Base-by-base conservation (phyloP, 129 eudicot genomes). In the Tagetes patula region DNA sequence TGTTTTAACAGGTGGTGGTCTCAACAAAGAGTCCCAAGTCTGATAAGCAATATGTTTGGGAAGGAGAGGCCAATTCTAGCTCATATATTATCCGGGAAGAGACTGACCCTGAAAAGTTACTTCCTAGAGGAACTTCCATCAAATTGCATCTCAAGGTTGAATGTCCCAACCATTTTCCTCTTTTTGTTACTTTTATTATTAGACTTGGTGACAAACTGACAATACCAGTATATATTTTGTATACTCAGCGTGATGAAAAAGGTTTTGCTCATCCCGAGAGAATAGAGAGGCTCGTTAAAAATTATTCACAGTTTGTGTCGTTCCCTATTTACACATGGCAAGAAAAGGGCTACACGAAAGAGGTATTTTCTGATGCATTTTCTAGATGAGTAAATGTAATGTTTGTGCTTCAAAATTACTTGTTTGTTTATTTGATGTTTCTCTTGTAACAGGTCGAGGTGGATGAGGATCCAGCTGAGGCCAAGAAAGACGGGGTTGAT, bases 271-370 rank as follows among this genome's bases (percentile, higher is more conserved):
- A 93, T 86, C 98, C 96, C 0, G 98, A 93, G 81, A 89, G 79
- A 73, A 80, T 93, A 31, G 78, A 93, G 84, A 93, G 73, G 70
- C 98, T 93, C 39, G 89, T 93, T 75, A 87, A 89, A 72, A 93
- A 89, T 73, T 93, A 93, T 80, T 93, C 96, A 0, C 96, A 83
- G 76, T 93, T 93, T 75, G 96, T 89, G 54, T 93, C 98, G 9
- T 93, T 93, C 76, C 96, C 98, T 33, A 93, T 93, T 62, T 93
- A 87, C 83, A 89, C 92, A 34, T 93, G 98, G 96, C 96, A 89
- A 77, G 98, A 93, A 78, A 93, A 93, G 76, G 96, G 96, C 10
- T 81, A 20, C 75, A 93, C 96, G 2, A 93, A 93, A 77, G 98
- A 93, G 95, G 98, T 89, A 80, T 2, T 40, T 52, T 0, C 36